phyloP scores from a whole-genome alignment of 495 filamentous ascomycete genomes.

The Daldinia vernicosa region DNA sequence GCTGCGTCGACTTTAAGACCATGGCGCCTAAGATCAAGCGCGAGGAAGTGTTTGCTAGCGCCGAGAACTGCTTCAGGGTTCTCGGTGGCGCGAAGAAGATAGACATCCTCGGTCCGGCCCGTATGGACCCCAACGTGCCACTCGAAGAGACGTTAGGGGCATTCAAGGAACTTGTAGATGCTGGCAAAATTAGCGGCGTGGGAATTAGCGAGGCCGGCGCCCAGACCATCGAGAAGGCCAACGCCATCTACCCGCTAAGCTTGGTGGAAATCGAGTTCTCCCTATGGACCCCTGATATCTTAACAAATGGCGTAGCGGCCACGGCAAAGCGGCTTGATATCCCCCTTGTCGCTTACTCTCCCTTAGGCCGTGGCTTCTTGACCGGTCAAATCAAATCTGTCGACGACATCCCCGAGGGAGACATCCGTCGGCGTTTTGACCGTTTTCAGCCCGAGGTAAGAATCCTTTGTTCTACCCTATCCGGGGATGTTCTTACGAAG shows the following conservation, averaged over 20 bases:
- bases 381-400: constrained; percentile 58
- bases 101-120: constrained; percentile 76
- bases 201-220: constrained; percentile 71
- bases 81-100: constrained; percentile 73
- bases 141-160: constrained; percentile 49
- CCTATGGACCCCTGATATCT: constrained; percentile 68
- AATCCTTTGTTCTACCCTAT: not conserved
- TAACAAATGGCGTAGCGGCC: constrained; percentile 71
- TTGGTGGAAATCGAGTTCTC: constrained; percentile 79
- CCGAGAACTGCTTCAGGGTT: constrained; percentile 59
- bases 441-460: constrained; percentile 68
- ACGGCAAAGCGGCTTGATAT: constrained; percentile 74
- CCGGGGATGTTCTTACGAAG: not conserved
- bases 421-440: constrained; percentile 61
- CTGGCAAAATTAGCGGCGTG: constrained; percentile 75
- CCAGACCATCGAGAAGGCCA: constrained; percentile 71
- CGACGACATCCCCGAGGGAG: constrained; percentile 67
- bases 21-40: not conserved
- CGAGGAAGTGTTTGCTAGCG: constrained; percentile 58
- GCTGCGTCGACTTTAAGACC: constrained; percentile 45
- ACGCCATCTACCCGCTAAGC: constrained; percentile 67
- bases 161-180: constrained; percentile 59
- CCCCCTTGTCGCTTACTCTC: constrained; percentile 66
- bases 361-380: constrained; percentile 33
- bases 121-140: constrained; percentile 66